These are phyloP conservation scores for Strigomonas oncopelti DNA, from an alignment of 208 protist species.

Conservation along the genomic window DNA sequence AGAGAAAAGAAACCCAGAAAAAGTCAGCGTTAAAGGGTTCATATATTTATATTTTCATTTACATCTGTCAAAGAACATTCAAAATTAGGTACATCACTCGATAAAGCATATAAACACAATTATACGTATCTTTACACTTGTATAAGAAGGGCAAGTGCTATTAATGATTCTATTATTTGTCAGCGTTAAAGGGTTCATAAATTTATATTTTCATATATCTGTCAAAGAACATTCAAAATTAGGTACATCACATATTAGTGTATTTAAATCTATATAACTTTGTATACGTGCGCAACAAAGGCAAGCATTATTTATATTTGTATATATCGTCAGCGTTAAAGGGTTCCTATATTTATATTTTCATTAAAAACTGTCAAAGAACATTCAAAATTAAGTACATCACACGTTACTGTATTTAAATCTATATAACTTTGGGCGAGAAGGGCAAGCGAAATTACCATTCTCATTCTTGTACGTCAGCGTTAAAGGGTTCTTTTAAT, in stretches of 20 bases:
- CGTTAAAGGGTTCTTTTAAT: slow-evolving; percentile 15
- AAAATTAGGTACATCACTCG: not conserved
- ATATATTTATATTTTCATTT: slow-evolving; percentile 9
- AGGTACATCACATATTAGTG: not conserved
- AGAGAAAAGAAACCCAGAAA: not conserved
- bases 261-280: not conserved
- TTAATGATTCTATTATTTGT: not conserved
- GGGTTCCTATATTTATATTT: slow-evolving; percentile 11
- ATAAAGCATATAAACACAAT: not conserved
- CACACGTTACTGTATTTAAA: not conserved
- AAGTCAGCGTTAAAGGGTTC: slow-evolving; percentile 15
- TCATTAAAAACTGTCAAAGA: slow-evolving; percentile 8
- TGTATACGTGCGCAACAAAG: no score
- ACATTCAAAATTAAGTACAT: slow-evolving; percentile 6
- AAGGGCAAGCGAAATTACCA: slow-evolving; percentile 1
- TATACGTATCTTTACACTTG: no score
- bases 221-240: slow-evolving; percentile 9
- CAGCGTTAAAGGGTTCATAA: slow-evolving; percentile 16
- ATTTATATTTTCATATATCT: slow-evolving; percentile 8
- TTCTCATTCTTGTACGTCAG: not conserved
- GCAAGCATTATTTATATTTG: not conserved
- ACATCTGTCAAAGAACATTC: slow-evolving; percentile 10
- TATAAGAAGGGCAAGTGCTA: slow-evolving; percentile 2
- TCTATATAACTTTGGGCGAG: no score
- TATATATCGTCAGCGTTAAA: slow-evolving; percentile 7